These are phyloP conservation scores for Lactarius indigo DNA, from an alignment of 768 basidiomycete genomes.

Conservation along the genomic window DNA sequence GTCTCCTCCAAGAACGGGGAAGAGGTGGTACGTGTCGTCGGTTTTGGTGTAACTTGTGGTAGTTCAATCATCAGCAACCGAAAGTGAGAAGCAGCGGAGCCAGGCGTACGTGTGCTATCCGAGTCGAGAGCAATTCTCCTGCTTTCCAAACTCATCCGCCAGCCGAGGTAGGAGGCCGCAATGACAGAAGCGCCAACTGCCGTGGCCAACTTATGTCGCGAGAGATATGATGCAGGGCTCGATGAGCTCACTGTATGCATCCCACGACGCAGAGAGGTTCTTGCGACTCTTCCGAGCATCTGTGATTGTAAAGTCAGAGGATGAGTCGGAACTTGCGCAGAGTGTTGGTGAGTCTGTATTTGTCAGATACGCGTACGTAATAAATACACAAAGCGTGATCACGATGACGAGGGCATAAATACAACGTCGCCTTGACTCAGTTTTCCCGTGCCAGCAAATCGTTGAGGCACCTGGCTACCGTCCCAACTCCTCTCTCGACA, in stretches of 20 bases:
- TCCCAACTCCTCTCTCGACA: constrained; percentile 62
- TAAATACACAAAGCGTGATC: neutral
- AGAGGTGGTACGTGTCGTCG: neutral
- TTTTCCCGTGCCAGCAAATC: constrained; percentile 24
- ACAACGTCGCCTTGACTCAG: no score
- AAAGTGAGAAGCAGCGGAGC: neutral
- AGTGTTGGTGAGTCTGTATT: neutral
- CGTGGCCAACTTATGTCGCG: constrained; percentile 26
- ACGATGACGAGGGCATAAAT: neutral
- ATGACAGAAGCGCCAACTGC: constrained; percentile 33
- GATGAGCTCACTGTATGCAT: constrained; percentile 19
- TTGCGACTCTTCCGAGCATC: constrained; percentile 22
- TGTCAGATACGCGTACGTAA: constrained; percentile 1
- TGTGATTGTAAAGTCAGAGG: neutral
- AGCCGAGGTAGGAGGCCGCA: constrained; percentile 34
- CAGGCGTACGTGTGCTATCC: constrained; percentile 4
- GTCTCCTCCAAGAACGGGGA: constrained; percentile 11
- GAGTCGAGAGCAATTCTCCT: constrained; percentile 30
- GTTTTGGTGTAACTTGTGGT: constrained; percentile 15
- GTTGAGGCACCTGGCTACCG: constrained; percentile 49
- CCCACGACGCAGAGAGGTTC: constrained; percentile 16
- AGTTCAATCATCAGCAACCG: constrained; percentile 13
- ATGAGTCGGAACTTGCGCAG: neutral
- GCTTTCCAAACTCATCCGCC: constrained; percentile 30
- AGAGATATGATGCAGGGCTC: neutral